Base-by-base conservation (phyloP, 2,329 filamentous ascomycete species). In the Zymoseptoria tritici region DNA sequence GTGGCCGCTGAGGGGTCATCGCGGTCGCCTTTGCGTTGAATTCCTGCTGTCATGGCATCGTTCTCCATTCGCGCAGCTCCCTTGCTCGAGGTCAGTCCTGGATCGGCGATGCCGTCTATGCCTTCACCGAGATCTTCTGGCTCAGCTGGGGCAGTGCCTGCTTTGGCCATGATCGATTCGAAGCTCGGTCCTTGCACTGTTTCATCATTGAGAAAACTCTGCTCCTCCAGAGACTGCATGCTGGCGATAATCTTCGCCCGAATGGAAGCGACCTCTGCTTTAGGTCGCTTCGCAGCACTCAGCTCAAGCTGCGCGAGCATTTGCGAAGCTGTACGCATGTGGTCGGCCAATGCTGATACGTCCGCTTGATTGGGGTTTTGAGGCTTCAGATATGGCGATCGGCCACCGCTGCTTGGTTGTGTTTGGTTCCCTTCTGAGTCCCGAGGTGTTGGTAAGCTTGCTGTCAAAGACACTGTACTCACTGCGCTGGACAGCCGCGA, bases 21-120 rank as follows among this genome's bases (percentile, higher is more conserved):
- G 46, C 90, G 85, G 72, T 94, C 90, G 36, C 89, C 89, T 70
- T 89, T 88, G 56, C 88, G 84, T 70, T 89, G 87, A 13, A 94
- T 85, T 57, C 90, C 90, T 64, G 89, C 90, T 13, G 90, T 94
- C 77, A 91, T 93, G 73, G 91, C 83, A 71, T 94, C 90, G 71
- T 94, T 94, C 72, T 94, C 90, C 90, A 94, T 94, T 59, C 90
- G 83, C 58, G 89, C 90, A 57, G 88, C 85, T 60, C 90, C 90
- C 9, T 89, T 89, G 60, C 84, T 88, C 13, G 85, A 81, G 66
- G 89, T 89, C 60, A 86, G 79, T 24, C 67, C 70, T 3, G 71
- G 73, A 55, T 75, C 73, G 8, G 66, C 74, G 7, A 66, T 62
- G 16, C 61, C 64, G n/a, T 72, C 69, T 7, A 67, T 21, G 6